Percentiles rank a stretch among this genome's conserved stretches.
phyloP scores from a whole-genome alignment of 495 filamentous ascomycete genomes.

The Daldinia vernicosa region DNA sequence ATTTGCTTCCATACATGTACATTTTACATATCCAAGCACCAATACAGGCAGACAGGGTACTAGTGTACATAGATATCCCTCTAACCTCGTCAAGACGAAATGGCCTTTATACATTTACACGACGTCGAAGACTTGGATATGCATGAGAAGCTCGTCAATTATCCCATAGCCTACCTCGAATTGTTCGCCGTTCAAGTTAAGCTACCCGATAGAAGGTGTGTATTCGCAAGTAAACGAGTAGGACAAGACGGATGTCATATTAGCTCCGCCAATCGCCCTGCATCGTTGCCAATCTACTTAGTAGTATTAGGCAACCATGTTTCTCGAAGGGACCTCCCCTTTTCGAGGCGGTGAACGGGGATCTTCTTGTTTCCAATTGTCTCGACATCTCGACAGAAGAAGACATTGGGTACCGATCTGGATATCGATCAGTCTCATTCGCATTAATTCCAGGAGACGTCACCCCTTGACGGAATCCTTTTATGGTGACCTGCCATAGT shows the following conservation, averaged over 20 bases:
- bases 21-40: neutral
- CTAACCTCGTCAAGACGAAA: slow-evolving; percentile 9
- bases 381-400: slow-evolving; percentile 24
- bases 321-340: slow-evolving; percentile 32
- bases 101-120: slow-evolving; percentile 12
- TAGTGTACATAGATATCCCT: neutral
- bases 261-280: slow-evolving; percentile 30
- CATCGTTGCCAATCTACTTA: slow-evolving; percentile 29
- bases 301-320: slow-evolving; percentile 40
- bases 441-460: slow-evolving; percentile 19
- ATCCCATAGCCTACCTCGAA: neutral
- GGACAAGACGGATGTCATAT: slow-evolving; percentile 12
- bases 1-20: slow-evolving; percentile 13
- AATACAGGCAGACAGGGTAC: neutral
- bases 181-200: neutral
- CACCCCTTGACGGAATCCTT: slow-evolving; percentile 36
- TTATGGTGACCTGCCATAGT: slow-evolving; percentile 16
- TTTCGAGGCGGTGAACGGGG: slow-evolving; percentile 39
- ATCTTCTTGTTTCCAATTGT: slow-evolving; percentile 17
- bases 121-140: slow-evolving; percentile 13
- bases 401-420: slow-evolving; percentile 30
- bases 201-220: slow-evolving; percentile 1
- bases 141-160: neutral
- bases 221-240: slow-evolving; percentile 4
- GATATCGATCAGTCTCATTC: slow-evolving; percentile 30